A percentile compares a stretch with the other conserved stretches of the same genome.
These are phyloP conservation scores for Pseudozyma hubeiensis DNA, from an alignment of 1,284 basidiomycete genomes.

Conservation along the genomic window DNA sequence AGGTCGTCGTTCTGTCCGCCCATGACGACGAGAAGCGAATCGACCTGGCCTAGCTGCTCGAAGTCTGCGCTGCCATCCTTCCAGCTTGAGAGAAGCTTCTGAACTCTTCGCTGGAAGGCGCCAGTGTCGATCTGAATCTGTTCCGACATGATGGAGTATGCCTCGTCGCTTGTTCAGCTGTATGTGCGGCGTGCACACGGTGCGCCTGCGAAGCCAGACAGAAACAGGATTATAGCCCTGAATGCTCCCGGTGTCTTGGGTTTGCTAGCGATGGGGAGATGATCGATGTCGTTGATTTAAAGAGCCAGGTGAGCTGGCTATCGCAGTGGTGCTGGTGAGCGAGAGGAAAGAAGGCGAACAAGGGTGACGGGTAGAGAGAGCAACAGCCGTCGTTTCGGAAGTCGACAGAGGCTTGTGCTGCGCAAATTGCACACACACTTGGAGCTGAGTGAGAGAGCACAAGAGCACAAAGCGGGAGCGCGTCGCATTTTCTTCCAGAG, in stretches of 20 bases:
- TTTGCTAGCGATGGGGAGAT: too few species aligned
- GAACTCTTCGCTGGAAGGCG: constrained; percentile 51
- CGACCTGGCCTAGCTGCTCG: constrained; percentile 34
- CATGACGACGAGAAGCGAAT: constrained; percentile 53
- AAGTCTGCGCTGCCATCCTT: constrained; percentile 40
- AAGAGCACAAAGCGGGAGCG: constrained; percentile 17
- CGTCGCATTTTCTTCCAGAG: constrained; percentile 35
- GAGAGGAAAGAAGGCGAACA: too few species aligned
- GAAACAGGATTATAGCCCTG: too few species aligned
- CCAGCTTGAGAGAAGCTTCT: constrained; percentile 46
- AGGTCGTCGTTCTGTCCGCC: constrained; percentile 56
- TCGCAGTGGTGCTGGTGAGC: too few species aligned
- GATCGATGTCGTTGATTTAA: too few species aligned
- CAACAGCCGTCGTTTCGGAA: too few species aligned
- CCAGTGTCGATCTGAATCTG: constrained; percentile 56
- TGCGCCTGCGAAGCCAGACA: background rate
- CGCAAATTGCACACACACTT: too few species aligned
- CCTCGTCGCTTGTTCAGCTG: background rate
- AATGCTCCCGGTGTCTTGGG: too few species aligned
- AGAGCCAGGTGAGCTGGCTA: too few species aligned
- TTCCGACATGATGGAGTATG: constrained; percentile 47
- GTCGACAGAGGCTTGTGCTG: too few species aligned
- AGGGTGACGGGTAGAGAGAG: too few species aligned
- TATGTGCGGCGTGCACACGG: background rate
- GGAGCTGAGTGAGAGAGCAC: background rate